A percentile compares a stretch with the other conserved stretches of the same genome.
These are phyloP conservation scores for Dactylellina leptospora DNA, from an alignment of 2,329 filamentous ascomycete genomes.

Conservation along the genomic window DNA sequence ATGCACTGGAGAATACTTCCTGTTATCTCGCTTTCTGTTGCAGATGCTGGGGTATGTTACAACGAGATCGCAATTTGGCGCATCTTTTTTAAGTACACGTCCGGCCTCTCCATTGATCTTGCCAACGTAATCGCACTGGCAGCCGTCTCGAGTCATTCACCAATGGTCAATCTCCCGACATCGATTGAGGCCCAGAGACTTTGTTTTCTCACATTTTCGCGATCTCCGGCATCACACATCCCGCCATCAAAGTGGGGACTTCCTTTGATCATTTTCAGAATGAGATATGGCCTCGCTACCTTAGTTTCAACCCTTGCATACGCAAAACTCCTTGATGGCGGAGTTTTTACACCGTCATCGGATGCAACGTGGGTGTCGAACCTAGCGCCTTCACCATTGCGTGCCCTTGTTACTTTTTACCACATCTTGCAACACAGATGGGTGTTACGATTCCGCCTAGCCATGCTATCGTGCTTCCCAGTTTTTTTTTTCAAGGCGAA, in stretches of 20 bases:
- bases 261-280: constrained; percentile 17
- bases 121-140: neutral
- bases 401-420: constrained; percentile 19
- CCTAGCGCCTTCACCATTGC: constrained; percentile 24
- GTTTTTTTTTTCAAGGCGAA: constrained; percentile 38
- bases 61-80: constrained; percentile 27
- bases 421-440: constrained; percentile 44
- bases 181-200: constrained; percentile 3
- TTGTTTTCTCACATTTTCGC: constrained; percentile 7
- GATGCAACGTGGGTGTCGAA: constrained; percentile 34
- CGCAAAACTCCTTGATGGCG: constrained; percentile 34
- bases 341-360: constrained; percentile 31
- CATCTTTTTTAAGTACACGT: constrained; percentile 3
- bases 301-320: constrained; percentile 30
- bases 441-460: neutral
- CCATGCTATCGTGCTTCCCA: constrained; percentile 19
- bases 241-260: constrained; percentile 26
- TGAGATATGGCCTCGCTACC: constrained; percentile 45
- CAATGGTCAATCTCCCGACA: constrained; percentile 4
- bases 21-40: constrained; percentile 35
- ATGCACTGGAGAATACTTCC: constrained; percentile 25
- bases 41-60: constrained; percentile 28
- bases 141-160: constrained; percentile 27
- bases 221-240: constrained; percentile 38
- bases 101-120: too few species aligned